phyloP scores from a whole-genome alignment of 2,329 filamentous ascomycete species.

The Mollisia scopiformis region DNA sequence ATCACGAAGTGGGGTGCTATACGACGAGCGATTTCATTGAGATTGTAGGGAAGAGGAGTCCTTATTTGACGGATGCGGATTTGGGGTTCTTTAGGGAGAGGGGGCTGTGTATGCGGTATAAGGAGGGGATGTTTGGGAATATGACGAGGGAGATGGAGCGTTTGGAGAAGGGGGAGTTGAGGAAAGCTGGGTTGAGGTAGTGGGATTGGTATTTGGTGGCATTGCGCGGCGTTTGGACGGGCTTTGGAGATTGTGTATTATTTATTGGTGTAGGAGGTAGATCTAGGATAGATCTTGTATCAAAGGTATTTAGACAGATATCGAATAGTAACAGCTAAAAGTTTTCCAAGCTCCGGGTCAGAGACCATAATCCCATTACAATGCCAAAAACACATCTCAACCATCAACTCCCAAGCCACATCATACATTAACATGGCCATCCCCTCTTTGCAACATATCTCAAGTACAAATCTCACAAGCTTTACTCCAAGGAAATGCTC shows the following conservation, averaged over 20 bases:
- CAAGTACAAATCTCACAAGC: too few relatives aligned
- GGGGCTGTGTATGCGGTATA: constrained; percentile 14
- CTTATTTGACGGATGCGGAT: constrained; percentile 5
- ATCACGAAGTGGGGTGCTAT: constrained; percentile 14
- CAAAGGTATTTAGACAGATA: too few relatives aligned
- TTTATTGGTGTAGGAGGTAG: too few relatives aligned
- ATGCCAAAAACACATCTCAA: too few relatives aligned
- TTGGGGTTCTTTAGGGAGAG: constrained; percentile 9
- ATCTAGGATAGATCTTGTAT: too few relatives aligned
- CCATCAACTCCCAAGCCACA: too few relatives aligned
- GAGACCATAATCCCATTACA: too few relatives aligned
- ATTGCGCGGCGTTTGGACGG: background rate
- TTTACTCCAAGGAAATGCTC: too few relatives aligned
- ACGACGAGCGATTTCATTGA: constrained; percentile 3
- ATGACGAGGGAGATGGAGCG: background rate
- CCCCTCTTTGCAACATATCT: too few relatives aligned
- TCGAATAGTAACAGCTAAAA: too few relatives aligned
- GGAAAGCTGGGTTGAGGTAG: background rate
- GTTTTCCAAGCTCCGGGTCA: too few relatives aligned
- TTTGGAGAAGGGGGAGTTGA: background rate
- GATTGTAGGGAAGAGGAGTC: constrained; percentile 3
- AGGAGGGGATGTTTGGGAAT: constrained; percentile 1
- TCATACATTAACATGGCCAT: too few relatives aligned
- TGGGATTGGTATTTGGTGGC: background rate
- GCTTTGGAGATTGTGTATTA: background rate